phyloP scores from a whole-genome alignment of 2,329 filamentous ascomycete genomes.

The Sporothrix brunneoviolacea region DNA sequence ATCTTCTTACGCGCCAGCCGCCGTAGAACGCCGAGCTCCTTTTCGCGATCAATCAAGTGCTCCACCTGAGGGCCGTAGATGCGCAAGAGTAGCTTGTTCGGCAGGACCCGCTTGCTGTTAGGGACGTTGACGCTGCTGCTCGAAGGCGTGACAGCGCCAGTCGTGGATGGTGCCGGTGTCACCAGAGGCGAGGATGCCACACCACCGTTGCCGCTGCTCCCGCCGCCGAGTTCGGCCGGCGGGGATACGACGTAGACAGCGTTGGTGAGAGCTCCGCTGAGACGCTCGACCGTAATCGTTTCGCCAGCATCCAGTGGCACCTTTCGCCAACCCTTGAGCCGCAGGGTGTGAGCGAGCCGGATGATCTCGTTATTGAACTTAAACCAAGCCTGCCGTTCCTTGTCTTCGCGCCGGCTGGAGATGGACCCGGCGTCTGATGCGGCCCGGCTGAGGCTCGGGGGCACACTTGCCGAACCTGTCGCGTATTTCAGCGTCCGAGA shows the following conservation, averaged over 20 bases:
- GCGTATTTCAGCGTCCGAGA: slow-evolving; percentile 75
- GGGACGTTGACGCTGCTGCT: slow-evolving; percentile 12
- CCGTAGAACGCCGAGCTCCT: slow-evolving; percentile 77
- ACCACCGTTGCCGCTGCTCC: neutral
- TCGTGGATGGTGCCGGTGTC: too few species aligned
- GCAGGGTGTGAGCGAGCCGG: slow-evolving; percentile 78
- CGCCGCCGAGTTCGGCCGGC: slow-evolving; percentile 50
- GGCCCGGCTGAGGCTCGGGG: slow-evolving; percentile 23
- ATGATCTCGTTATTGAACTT: slow-evolving; percentile 89
- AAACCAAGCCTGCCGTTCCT: slow-evolving; percentile 73
- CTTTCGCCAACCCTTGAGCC: slow-evolving; percentile 84
- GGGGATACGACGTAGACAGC: slow-evolving; percentile 92
- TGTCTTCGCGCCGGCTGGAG: slow-evolving; percentile 45
- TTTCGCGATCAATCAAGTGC: slow-evolving; percentile 89
- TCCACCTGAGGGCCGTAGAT: slow-evolving; percentile 95
- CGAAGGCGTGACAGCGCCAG: neutral
- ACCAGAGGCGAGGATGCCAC: neutral
- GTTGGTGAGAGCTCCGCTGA: slow-evolving; percentile 92
- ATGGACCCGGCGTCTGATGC: slow-evolving; percentile 35
- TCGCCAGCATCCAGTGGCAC: slow-evolving; percentile 67
- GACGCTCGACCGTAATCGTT: slow-evolving; percentile 61
- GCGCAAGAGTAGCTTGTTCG: slow-evolving; percentile 71
- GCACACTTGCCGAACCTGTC: slow-evolving; percentile 38
- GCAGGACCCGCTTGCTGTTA: slow-evolving; percentile 22
- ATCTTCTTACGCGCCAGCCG: slow-evolving; percentile 88